These are phyloP conservation scores for Lasiosphaeris hirsuta DNA, from an alignment of 495 filamentous ascomycete species.

Conservation along the genomic window DNA sequence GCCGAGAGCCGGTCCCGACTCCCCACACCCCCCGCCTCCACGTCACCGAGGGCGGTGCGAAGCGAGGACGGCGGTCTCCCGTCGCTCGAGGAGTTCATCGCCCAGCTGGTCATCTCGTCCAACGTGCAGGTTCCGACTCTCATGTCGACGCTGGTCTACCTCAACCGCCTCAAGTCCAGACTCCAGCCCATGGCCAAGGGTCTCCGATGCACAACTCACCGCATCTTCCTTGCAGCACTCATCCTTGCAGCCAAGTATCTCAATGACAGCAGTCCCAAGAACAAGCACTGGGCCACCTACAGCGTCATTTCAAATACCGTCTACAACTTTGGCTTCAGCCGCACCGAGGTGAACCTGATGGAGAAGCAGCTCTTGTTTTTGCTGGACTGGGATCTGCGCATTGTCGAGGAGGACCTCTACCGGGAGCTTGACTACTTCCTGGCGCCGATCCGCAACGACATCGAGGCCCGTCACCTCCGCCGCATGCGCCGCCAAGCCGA, in stretches of 20 bases:
- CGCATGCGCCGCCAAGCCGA: slow-evolving; percentile 42
- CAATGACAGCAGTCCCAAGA: slow-evolving; percentile 98
- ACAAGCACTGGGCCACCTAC: slow-evolving; percentile 99
- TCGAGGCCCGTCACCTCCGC: slow-evolving; percentile 39
- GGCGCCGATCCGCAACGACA: slow-evolving; percentile 64
- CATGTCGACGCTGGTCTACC: slow-evolving; percentile 94
- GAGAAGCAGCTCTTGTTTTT: slow-evolving; percentile 95
- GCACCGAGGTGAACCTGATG: slow-evolving; percentile 97
- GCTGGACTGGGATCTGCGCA: slow-evolving; percentile 86
- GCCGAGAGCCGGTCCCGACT: slow-evolving; percentile 25
- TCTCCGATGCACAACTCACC: slow-evolving; percentile 93
- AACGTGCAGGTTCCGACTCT: slow-evolving; percentile 96
- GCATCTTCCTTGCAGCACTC: slow-evolving; percentile 91
- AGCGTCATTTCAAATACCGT: slow-evolving; percentile 63
- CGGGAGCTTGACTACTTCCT: slow-evolving; percentile 85
- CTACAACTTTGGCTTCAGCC: slow-evolving; percentile 83
- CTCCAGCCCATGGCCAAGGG: slow-evolving; percentile 94
- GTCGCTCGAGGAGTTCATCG: slow-evolving; percentile 85
- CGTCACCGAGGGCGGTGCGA: slow-evolving; percentile 54
- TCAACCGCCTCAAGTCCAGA: slow-evolving; percentile 73
- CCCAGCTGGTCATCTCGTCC: slow-evolving; percentile 80
- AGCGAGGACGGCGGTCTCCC: slow-evolving; percentile 56
- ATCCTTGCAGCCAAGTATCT: slow-evolving; percentile 95
- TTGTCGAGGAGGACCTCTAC: slow-evolving; percentile 81
- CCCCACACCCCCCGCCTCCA: slow-evolving; percentile 64